These are phyloP conservation scores for Phialocephala sp. DNA, from an alignment of 2,329 filamentous ascomycete species.

Conservation along the genomic window DNA sequence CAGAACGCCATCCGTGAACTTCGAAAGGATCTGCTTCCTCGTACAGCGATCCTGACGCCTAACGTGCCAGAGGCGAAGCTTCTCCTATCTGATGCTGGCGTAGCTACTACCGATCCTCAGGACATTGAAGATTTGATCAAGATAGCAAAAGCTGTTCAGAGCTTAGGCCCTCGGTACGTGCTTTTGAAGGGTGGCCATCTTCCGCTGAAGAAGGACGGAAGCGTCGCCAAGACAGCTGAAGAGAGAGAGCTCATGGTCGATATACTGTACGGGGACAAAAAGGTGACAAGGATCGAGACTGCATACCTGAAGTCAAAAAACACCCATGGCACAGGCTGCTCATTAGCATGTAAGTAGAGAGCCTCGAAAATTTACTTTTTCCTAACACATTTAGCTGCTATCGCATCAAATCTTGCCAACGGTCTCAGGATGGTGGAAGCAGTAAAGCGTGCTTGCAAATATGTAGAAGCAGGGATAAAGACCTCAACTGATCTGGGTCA, in stretches of 20 bases:
- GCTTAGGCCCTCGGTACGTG: slow-evolving; percentile 78
- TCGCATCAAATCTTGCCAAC: slow-evolving; percentile 73
- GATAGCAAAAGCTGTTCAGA: slow-evolving; percentile 69
- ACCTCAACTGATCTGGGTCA: slow-evolving; percentile 52
- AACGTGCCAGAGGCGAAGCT: slow-evolving; percentile 78
- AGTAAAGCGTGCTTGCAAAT: slow-evolving; percentile 71
- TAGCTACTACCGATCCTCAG: slow-evolving; percentile 51
- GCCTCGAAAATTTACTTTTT: not conserved
- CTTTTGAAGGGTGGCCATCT: slow-evolving; percentile 90
- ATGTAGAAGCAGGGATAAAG: slow-evolving; percentile 74
- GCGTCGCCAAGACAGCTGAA: slow-evolving; percentile 60
- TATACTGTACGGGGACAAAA: slow-evolving; percentile 69
- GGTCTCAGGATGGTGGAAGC: slow-evolving; percentile 62
- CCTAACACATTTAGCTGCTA: slow-evolving; percentile 58
- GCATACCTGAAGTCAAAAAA: slow-evolving; percentile 75
- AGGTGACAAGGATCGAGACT: slow-evolving; percentile 69
- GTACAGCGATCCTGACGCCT: slow-evolving; percentile 73
- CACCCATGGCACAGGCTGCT: slow-evolving; percentile 95
- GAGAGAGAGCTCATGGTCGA: slow-evolving; percentile 76
- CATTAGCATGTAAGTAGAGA: slow-evolving; percentile 74
- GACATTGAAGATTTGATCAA: slow-evolving; percentile 69
- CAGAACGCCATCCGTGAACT: slow-evolving; percentile 67
- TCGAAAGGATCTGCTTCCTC: slow-evolving; percentile 64
- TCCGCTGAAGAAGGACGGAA: slow-evolving; percentile 71
- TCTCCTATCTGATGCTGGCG: slow-evolving; percentile 61